Percentiles rank a stretch among this genome's conserved stretches.
phyloP scores from a whole-genome alignment of 768 basidiomycete species.

The Rhizopogon rudus region DNA sequence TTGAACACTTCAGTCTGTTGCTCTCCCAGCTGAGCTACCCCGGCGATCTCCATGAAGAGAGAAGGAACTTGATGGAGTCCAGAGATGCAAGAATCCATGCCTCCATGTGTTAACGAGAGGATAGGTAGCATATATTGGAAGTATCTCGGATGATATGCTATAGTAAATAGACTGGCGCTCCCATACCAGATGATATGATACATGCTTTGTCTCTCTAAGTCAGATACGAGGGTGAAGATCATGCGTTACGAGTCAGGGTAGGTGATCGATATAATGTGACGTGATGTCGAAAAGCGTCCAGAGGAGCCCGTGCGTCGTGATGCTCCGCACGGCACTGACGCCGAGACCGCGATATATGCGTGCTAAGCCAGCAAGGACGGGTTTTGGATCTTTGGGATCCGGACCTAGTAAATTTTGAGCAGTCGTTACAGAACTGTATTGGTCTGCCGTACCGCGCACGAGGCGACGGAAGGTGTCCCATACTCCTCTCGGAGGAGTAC shows the following conservation, averaged over 20 bases:
- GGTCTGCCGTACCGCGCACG: conserved; percentile 57
- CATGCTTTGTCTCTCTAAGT: conserved; percentile 16
- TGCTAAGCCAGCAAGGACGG: conserved; percentile 69
- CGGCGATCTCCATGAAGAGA: conserved; percentile 8
- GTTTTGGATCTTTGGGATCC: conserved; percentile 72
- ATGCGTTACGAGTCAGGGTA: conserved; percentile 30
- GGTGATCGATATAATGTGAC: conserved; percentile 64
- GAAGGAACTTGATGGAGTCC: too few relatives aligned
- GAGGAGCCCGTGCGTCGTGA: conserved; percentile 88
- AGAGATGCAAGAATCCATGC: too few relatives aligned
- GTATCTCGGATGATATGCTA: neutral
- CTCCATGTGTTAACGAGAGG: neutral
- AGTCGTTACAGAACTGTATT: neutral
- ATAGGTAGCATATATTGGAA: neutral
- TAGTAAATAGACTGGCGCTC: conserved; percentile 6
- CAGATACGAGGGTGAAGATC: conserved; percentile 5
- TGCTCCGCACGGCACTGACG: conserved; percentile 86
- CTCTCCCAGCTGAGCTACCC: conserved; percentile 35
- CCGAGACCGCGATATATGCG: conserved; percentile 92
- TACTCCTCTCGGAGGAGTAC: conserved; percentile 65
- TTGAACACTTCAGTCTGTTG: conserved; percentile 27
- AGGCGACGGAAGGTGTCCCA: conserved; percentile 73
- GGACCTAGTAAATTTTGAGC: conserved; percentile 46
- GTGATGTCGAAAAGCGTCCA: conserved; percentile 92
- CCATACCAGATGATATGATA: conserved; percentile 18